Evolutionary conservation across 1,284 basidiomycete genomes (phyloP).

Genomic region (Sanghuangporus baumii): DNA sequence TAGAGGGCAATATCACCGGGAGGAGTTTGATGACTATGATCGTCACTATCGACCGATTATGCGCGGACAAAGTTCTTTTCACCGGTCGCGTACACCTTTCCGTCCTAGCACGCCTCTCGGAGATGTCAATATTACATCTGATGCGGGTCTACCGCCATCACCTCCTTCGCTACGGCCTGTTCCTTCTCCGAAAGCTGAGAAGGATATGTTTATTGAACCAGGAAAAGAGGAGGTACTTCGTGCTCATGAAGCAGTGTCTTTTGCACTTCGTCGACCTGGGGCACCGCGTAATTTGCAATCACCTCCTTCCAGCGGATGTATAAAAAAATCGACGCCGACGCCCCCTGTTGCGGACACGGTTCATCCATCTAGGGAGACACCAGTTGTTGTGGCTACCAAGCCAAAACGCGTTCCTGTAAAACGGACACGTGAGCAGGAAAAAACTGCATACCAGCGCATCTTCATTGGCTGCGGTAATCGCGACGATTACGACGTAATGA

Average conservation of each 20-base stretch:
- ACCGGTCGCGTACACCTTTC: constrained; percentile 12
- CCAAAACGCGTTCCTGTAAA: constrained; percentile 35
- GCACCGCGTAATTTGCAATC: constrained; percentile 9
- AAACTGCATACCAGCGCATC: constrained; percentile 53
- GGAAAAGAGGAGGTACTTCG: neutral
- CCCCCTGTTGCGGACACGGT: constrained; percentile 12
- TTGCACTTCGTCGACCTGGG: constrained; percentile 4
- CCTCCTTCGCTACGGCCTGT: constrained; percentile 22
- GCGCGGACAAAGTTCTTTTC: constrained; percentile 5
- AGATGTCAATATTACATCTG: neutral
- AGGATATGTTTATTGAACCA: neutral
- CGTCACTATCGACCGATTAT: constrained; percentile 4
- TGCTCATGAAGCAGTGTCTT: neutral
- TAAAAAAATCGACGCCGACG: neutral
- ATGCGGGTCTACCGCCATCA: neutral
- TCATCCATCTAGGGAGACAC: constrained; percentile 23
- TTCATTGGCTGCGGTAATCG: constrained; percentile 78
- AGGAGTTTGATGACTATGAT: constrained; percentile 14
- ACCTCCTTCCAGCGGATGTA: constrained; percentile 7
- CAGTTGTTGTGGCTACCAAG: constrained; percentile 20
- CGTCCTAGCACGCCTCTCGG: constrained; percentile 5
- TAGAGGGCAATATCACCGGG: constrained; percentile 16
- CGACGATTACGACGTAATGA: constrained; percentile 73
- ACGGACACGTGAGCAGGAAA: constrained; percentile 63
- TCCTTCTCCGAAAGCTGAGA: constrained; percentile 15